Base-by-base conservation (phyloP, 2,329 filamentous ascomycete species). In the Scytalidium sp. region DNA sequence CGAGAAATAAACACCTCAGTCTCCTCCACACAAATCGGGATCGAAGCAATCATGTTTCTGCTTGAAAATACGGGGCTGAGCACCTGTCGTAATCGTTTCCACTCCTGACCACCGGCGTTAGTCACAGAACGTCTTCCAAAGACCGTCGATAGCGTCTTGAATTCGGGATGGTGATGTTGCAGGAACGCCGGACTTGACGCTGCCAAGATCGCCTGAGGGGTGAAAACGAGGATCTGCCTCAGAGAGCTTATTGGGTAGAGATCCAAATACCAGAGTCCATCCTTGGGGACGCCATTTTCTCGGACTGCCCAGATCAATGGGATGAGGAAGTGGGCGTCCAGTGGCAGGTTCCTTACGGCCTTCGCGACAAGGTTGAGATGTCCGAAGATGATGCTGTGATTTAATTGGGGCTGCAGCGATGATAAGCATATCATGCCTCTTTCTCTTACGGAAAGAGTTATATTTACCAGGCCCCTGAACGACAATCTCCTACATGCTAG, bases 1-100 rank as follows among this genome's bases (percentile, higher is more conserved):
- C 73, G 73, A 66, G 76, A 67, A 1, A 73, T 75, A 27, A 78
- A 56, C n/a, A 75, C 72, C 27, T 65, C 57, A 49, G 75, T 65
- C 21, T 75, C 78, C 56, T 78, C 73, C 49, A 67, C 67, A 0
- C 75, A 75, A 27, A 29, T 29, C 7, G 25, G 25, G 7, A 29
- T 13, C 25, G 72, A 71, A 45, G 77, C 27, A 32, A 23, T 76
- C 17, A 78, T 68, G 3, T 75, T 75, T 60, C 78, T 74, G 53
- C 76, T 19, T 15, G 29, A 49, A 32, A 50, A 45, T 42, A 29
- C 25, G 13, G 25, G 47, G 17, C 45, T 46, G 6, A 50, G 45
- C 47, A 50, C 41, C 1, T 42, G 45, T 19, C 47, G 29, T 10
- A 50, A 22, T 32, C 45, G 41, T 43, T 46, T 49, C 55, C 50